Percentiles rank a stretch among this genome's conserved stretches.
These are phyloP conservation scores for Mortierella hygrophila DNA, from an alignment of 192 early-diverging fungal species.

Conservation along the genomic window DNA sequence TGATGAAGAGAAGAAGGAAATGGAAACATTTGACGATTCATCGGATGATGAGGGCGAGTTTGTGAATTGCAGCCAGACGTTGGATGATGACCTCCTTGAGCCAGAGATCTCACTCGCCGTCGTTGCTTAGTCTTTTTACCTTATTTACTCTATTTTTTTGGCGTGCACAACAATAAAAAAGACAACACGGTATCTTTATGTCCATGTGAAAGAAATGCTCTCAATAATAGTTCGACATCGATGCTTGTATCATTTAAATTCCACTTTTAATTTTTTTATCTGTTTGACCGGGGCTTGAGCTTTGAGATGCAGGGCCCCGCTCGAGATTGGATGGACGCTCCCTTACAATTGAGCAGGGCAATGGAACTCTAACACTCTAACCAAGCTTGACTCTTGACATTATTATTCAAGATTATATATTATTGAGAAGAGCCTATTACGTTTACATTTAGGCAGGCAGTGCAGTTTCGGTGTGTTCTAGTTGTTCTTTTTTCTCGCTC, in stretches of 20 bases:
- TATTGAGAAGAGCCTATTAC: neutral
- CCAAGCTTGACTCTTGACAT: no score
- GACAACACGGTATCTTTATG: neutral
- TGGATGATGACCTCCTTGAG: conserved; percentile 8
- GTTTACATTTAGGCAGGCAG: neutral
- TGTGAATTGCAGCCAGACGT: conserved; percentile 14
- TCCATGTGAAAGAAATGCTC: conserved; percentile 5
- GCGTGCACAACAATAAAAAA: neutral
- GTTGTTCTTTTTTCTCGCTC: conserved; percentile 1
- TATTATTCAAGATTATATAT: no score
- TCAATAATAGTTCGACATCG: neutral
- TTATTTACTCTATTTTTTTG: neutral
- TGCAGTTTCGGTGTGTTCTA: neutral
- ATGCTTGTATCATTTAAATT: neutral
- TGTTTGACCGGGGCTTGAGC: neutral
- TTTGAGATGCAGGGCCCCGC: neutral
- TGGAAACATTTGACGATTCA: neutral
- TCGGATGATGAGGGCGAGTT: conserved; percentile 30
- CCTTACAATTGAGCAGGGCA: neutral
- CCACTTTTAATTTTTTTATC: neutral
- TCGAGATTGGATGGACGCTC: neutral
- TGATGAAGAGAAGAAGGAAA: neutral
- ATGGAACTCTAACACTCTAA: neutral
- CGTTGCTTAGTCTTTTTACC: neutral
- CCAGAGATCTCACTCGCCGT: neutral